A percentile compares a stretch with the other conserved stretches of the same genome.
Conservation (phyloP, 2,329 filamentous ascomycete species). For the Aspergillus sp. region DNA sequence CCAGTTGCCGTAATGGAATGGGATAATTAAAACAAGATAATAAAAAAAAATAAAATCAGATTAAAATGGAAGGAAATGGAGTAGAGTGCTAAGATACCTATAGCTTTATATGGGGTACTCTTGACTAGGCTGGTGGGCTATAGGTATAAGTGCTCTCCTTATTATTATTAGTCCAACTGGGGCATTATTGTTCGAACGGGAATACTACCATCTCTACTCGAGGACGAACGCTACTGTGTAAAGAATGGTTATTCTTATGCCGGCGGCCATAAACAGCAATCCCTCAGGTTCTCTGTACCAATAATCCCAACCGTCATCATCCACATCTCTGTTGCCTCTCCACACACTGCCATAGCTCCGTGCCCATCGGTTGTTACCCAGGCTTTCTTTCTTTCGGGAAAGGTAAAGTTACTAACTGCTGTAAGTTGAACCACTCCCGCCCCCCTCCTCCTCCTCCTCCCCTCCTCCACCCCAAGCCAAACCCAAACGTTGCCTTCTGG, state of each 20-base stretch:
- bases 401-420: slow-evolving; percentile 4
- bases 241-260: slow-evolving; percentile 21
- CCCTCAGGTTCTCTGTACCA: slow-evolving; percentile 17
- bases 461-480: slow-evolving; percentile 6
- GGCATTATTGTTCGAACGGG: background rate
- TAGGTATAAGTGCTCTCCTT: background rate
- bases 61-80: background rate
- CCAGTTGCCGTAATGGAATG: too few species aligned
- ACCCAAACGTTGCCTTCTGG: slow-evolving; percentile 6
- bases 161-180: background rate
- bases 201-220: background rate
- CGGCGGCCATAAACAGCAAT: slow-evolving; percentile 30
- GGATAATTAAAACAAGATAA: too few species aligned
- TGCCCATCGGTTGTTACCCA: slow-evolving; percentile 15
- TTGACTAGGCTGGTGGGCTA: too few species aligned
- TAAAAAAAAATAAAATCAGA: background rate
- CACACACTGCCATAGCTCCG: slow-evolving; percentile 28
- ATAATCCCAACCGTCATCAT: slow-evolving; percentile 21
- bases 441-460: slow-evolving; percentile 12
- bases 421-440: slow-evolving; percentile 9
- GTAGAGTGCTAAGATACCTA: background rate
- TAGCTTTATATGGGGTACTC: background rate
- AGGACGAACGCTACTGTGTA: slow-evolving; percentile 16
- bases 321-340: slow-evolving; percentile 22
- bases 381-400: slow-evolving; percentile 6